Evolutionary conservation across 1,284 basidiomycete genomes (phyloP), one percentile per base, ranked within the genome.

Genomic region (Ceratobasidium sp.): DNA sequence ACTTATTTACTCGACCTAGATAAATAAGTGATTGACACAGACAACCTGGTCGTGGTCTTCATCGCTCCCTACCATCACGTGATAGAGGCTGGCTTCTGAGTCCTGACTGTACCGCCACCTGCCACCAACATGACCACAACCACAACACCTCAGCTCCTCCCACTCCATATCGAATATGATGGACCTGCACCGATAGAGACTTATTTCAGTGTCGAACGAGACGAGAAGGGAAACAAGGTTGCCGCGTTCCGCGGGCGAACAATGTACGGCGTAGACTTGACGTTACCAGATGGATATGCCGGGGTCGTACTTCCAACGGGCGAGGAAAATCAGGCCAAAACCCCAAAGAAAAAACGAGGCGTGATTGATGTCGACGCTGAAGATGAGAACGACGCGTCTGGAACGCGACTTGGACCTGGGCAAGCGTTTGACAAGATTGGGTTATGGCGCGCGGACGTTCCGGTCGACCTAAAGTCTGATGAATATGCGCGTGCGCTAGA

Each of bases 231-330:
- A 79, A 9, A 80, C 79, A 33, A 80, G 81, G 3, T 79, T 23
- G 90, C 93, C 3, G 86, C 92, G 0, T 95, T 96, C 84, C 87
- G 94, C 10, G 94, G 94, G 13, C 86, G 94, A 18, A 87, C 86
- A 18, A 86, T 95, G 69, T 90, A 93, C 51, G 93, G 93, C 0
- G 84, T 92, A n/a, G 85, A 87, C 18, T 86, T 94, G 0, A 83
- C 85, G 15, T 81, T 95, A 0, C 94, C 94, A 0, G 81, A 85
- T 7, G 93, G 93, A 0, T 95, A 94, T 82, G 83, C 85, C 0
- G 94, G 94, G 2, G 80, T 94, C 20, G 86, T 95, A 2, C 84
- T 93, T 77, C 70, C 20, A 58, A 80, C 40, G 82, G 84, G 2
- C 84, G 85, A 0, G 3, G 73, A 1, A 4, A 75, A 2, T 4